A percentile compares a stretch with the other conserved stretches of the same genome.
Evolutionary conservation across 208 protist species (phyloP).

Genomic region (Trypanosoma theileri): DNA sequence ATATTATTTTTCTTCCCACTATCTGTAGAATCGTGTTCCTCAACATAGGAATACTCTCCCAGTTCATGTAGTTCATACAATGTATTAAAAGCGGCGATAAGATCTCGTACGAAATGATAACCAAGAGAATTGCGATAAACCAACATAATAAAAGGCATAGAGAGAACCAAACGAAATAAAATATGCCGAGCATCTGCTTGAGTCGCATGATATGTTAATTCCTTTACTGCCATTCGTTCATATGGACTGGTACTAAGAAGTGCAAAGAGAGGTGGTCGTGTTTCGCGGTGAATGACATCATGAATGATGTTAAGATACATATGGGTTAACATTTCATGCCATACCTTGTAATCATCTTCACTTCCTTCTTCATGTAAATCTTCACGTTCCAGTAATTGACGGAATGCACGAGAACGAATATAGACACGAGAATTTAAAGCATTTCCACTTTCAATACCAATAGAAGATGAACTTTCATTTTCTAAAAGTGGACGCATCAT

Average conservation of each 20-base stretch:
- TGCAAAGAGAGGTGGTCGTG: constrained; percentile 6
- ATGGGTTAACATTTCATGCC: constrained; percentile 52
- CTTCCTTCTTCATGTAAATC: constrained; percentile 28
- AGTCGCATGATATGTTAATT: constrained; percentile 59
- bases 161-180: constrained; percentile 58
- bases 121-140: constrained; percentile 57
- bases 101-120: constrained; percentile 69
- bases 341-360: constrained; percentile 49
- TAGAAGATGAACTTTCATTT: constrained; percentile 1
- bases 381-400: constrained; percentile 33
- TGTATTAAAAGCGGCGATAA: constrained; percentile 67
- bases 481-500: constrained; percentile 62
- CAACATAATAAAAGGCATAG: constrained; percentile 60
- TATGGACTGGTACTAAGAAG: constrained; percentile 27
- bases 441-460: constrained; percentile 38
- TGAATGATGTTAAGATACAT: constrained; percentile 55
- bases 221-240: constrained; percentile 69
- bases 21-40: neutral
- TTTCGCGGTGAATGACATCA: constrained; percentile 22
- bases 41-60: constrained; percentile 36
- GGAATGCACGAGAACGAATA: constrained; percentile 46
- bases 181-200: constrained; percentile 36
- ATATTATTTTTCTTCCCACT: constrained; percentile 1
- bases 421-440: constrained; percentile 39
- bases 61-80: constrained; percentile 54